Percentiles rank a stretch among this genome's conserved stretches.
phyloP scores from a whole-genome alignment of 345 rosid species.

The Eucalyptus dawsonii region DNA sequence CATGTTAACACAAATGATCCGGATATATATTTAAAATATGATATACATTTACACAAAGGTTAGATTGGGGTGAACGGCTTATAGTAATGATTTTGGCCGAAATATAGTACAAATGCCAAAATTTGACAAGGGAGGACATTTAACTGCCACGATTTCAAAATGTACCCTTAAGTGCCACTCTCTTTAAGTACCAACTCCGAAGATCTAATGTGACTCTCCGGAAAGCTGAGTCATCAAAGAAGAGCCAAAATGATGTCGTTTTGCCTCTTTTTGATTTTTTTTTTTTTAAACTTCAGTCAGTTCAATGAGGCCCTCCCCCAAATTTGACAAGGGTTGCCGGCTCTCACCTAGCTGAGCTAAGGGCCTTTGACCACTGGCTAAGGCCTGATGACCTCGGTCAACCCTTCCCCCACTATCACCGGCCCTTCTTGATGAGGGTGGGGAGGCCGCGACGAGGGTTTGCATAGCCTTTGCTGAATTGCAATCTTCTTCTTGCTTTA shows the following conservation, averaged over 20 bases:
- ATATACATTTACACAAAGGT: background rate
- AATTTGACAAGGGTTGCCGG: accelerated
- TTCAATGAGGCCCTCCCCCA: accelerated
- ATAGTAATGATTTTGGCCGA: too few relatives aligned
- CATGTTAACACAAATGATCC: background rate
- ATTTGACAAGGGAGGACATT: accelerated
- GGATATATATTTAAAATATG: background rate
- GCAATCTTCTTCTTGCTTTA: too few relatives aligned
- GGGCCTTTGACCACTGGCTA: accelerated
- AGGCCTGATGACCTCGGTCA: accelerated
- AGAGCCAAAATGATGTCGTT: too few relatives aligned
- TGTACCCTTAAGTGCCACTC: accelerated
- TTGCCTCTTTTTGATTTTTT: too few relatives aligned
- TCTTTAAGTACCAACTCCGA: accelerated
- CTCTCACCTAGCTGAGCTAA: accelerated
- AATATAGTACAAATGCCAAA: too few relatives aligned
- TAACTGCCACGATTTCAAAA: too few relatives aligned
- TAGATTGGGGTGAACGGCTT: accelerated
- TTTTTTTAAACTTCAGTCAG: too few relatives aligned
- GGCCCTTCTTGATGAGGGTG: too few relatives aligned
- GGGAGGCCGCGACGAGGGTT: accelerated
- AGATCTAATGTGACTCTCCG: too few relatives aligned
- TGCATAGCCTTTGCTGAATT: too few relatives aligned
- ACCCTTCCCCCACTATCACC: too few relatives aligned
- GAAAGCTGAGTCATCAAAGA: too few relatives aligned